Evolutionary conservation across 805 yeast genomes (phyloP).

Genomic region (Osmozyma mogii): DNA sequence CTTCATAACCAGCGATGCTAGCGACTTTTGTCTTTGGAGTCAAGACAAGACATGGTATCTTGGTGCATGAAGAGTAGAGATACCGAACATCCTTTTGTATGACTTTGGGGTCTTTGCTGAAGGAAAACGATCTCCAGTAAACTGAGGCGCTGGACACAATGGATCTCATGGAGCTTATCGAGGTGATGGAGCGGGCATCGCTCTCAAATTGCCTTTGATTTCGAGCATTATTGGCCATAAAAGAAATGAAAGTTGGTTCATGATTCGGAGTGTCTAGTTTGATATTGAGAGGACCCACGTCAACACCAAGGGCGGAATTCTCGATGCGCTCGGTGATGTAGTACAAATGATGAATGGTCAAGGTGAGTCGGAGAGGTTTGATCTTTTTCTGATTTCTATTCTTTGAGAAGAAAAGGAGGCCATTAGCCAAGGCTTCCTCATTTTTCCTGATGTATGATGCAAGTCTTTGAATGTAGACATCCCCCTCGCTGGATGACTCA

Average conservation of each 20-base stretch:
- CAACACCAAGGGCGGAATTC: constrained; percentile 36
- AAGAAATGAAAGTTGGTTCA: constrained; percentile 49
- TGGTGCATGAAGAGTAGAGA: constrained; percentile 55
- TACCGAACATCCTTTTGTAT: constrained; percentile 46
- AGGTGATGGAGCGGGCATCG: constrained; percentile 44
- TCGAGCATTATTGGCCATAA: constrained; percentile 49
- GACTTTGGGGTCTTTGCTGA: constrained; percentile 35
- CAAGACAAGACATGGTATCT: constrained; percentile 54
- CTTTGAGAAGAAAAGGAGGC: constrained; percentile 46
- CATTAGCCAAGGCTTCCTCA: constrained; percentile 53
- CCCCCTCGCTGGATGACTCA: constrained; percentile 43
- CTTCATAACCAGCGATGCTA: constrained; percentile 55
- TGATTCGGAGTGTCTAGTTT: constrained; percentile 50
- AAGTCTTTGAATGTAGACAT: constrained; percentile 46
- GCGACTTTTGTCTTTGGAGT: constrained; percentile 53
- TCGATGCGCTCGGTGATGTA: constrained; percentile 53
- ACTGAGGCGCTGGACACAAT: constrained; percentile 35
- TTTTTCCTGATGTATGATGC: constrained; percentile 47
- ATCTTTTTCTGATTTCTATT: constrained; percentile 15
- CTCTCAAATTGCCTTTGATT: constrained; percentile 32
- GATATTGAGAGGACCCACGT: constrained; percentile 56
- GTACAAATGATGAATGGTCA: constrained; percentile 58
- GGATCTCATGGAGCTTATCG: constrained; percentile 52
- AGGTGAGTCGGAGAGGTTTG: constrained; percentile 49
- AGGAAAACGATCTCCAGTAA: constrained; percentile 31